Conservation (phyloP, 208 protist genomes). For the Blastocrithidia nonstop region DNA sequence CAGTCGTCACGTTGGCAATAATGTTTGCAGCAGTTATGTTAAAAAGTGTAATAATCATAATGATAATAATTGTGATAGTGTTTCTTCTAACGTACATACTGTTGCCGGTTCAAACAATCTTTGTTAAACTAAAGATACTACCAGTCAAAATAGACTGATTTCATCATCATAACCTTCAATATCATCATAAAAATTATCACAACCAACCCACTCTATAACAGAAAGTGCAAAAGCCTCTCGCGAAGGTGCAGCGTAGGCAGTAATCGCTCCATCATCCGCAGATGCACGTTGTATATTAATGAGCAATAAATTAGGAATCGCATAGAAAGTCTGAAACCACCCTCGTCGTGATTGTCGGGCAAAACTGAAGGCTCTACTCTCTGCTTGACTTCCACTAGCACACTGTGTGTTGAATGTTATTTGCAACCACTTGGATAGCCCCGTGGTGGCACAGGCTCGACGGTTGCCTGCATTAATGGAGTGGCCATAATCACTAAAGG, state of each 20-base stretch:
- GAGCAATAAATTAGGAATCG: slow-evolving; percentile 43
- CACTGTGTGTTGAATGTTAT: slow-evolving; percentile 79
- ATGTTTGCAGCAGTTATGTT: not conserved
- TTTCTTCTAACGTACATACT: too few relatives aligned
- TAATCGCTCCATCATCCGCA: too few relatives aligned
- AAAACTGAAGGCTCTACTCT: slow-evolving; percentile 81
- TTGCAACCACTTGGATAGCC: slow-evolving; percentile 75
- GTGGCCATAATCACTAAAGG: not conserved
- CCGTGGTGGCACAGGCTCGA: slow-evolving; percentile 66
- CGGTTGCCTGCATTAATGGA: slow-evolving; percentile 57
- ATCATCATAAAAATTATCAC: too few relatives aligned
- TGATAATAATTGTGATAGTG: too few relatives aligned
- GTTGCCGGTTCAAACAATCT: too few relatives aligned
- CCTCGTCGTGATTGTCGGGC: slow-evolving; percentile 30
- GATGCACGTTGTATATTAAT: too few relatives aligned
- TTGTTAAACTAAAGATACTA: too few relatives aligned
- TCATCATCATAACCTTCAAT: too few relatives aligned
- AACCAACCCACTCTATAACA: too few relatives aligned
- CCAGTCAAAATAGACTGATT: too few relatives aligned
- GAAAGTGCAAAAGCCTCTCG: too few relatives aligned
- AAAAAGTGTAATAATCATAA: not conserved
- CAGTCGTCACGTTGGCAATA: not conserved
- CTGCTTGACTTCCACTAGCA: slow-evolving; percentile 90
- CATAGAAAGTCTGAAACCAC: slow-evolving; percentile 63
- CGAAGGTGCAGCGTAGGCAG: too few relatives aligned